These are phyloP conservation scores for Pittosporum tobira DNA, from an alignment of 129 eudicot genomes.

Conservation along the genomic window DNA sequence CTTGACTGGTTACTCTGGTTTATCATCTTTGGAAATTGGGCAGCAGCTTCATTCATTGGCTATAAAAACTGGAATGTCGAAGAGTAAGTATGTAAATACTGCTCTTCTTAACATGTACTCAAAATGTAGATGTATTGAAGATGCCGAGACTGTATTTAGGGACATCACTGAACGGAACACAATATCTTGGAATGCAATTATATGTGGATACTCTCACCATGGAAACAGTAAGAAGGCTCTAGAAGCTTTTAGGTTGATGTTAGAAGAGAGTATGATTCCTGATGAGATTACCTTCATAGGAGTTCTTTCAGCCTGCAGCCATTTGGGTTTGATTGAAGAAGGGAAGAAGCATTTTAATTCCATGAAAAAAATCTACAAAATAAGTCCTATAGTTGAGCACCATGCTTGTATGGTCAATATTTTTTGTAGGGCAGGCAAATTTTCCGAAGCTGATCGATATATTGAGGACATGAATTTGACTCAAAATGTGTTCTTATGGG, in stretches of 20 bases:
- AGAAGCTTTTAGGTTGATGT: constrained; percentile 10
- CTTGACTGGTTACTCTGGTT: constrained; percentile 12
- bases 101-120: constrained; percentile 22
- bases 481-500: constrained; percentile 16
- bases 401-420: constrained; percentile 22
- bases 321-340: constrained; percentile 19
- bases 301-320: constrained; percentile 24
- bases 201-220: constrained; percentile 9
- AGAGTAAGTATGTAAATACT: constrained; percentile 13
- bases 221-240: constrained; percentile 17
- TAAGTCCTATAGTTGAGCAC: constrained; percentile 16
- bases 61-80: constrained; percentile 13
- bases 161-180: constrained; percentile 12
- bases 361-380: not conserved
- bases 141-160: constrained; percentile 17
- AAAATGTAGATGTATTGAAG: constrained; percentile 19
- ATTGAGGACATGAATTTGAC: constrained; percentile 11
- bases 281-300: constrained; percentile 23
- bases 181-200: constrained; percentile 21
- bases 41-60: constrained; percentile 17
- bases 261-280: constrained; percentile 7
- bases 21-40: constrained; percentile 15
- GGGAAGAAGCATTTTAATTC: constrained; percentile 13
- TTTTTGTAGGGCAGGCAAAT: constrained; percentile 20
- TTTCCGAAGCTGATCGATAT: constrained; percentile 10